Conservation (phyloP, 208 protist species). For the Leishmania arabica region DNA sequence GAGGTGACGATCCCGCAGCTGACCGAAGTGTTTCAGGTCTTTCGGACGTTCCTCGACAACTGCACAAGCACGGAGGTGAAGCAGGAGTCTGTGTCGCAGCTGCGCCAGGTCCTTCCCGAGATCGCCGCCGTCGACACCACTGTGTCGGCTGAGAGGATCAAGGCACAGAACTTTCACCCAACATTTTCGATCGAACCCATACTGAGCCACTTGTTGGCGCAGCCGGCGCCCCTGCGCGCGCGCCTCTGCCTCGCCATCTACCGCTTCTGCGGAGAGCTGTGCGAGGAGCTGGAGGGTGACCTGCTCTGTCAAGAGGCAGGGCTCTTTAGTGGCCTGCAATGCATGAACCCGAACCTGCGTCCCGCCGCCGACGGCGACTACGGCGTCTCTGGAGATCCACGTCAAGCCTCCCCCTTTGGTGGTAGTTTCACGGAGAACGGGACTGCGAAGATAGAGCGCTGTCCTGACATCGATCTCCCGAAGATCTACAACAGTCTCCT, state of each 20-base stretch:
- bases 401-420: not conserved
- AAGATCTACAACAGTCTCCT: slow-evolving; percentile 67
- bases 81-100: slow-evolving; percentile 31
- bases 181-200: slow-evolving; percentile 43
- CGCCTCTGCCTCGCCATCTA: slow-evolving; percentile 74
- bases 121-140: slow-evolving; percentile 37
- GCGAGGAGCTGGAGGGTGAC: slow-evolving; percentile 82
- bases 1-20: slow-evolving; percentile 46
- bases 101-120: slow-evolving; percentile 30
- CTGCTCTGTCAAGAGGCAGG: slow-evolving; percentile 49
- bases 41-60: slow-evolving; percentile 35
- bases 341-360: slow-evolving; percentile 29
- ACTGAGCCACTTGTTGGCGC: slow-evolving; percentile 50
- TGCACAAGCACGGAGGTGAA: slow-evolving; percentile 30
- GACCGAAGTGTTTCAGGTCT: slow-evolving; percentile 44
- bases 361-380: not conserved
- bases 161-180: slow-evolving; percentile 34
- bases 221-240: slow-evolving; percentile 54
- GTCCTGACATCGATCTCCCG: slow-evolving; percentile 48
- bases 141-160: slow-evolving; percentile 22
- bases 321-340: slow-evolving; percentile 42
- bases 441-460: slow-evolving; percentile 16
- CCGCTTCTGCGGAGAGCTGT: slow-evolving; percentile 62
- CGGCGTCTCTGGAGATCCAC: not conserved
- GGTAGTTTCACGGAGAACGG: not conserved